These are phyloP conservation scores for Boletellus sp. DNA, from an alignment of 1,284 basidiomycete species.

Conservation along the genomic window DNA sequence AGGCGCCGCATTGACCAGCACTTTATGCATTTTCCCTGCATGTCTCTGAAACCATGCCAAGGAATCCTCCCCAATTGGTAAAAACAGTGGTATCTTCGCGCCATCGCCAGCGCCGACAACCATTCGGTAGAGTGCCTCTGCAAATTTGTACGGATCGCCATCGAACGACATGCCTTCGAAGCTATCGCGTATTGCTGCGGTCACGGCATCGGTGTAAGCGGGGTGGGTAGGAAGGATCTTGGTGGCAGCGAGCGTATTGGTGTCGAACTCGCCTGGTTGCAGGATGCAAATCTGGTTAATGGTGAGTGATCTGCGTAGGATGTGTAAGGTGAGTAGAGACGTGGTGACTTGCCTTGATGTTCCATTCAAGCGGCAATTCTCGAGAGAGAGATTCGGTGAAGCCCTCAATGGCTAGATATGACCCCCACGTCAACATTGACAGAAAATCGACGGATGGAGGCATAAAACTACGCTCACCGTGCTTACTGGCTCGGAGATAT, in stretches of 20 bases:
- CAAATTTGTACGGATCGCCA: constrained; percentile 18
- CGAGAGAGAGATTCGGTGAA: constrained; percentile 14
- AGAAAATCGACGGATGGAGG: not conserved
- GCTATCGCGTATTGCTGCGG: not conserved
- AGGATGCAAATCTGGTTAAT: constrained; percentile 19
- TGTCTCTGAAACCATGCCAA: constrained; percentile 3
- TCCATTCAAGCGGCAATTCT: constrained; percentile 16
- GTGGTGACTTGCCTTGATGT: constrained; percentile 16
- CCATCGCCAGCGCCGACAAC: not conserved
- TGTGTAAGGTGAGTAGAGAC: not conserved
- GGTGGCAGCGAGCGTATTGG: not conserved
- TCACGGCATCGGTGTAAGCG: constrained; percentile 11
- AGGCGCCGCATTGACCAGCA: not conserved
- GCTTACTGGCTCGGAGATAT: constrained; percentile 7
- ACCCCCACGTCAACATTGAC: not conserved
- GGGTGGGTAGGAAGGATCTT: constrained; percentile 7
- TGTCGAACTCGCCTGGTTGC: constrained; percentile 16
- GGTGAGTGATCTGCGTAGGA: no score
- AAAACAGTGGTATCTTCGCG: constrained; percentile 7
- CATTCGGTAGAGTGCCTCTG: constrained; percentile 10
- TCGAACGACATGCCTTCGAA: not conserved
- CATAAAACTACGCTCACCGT: constrained; percentile 9
- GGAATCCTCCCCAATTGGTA: constrained; percentile 19
- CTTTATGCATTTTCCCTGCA: not conserved
- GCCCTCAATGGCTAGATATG: constrained; percentile 9